phyloP scores from a whole-genome alignment of 164 flowering plant species.

The Berberis vulgaris region DNA sequence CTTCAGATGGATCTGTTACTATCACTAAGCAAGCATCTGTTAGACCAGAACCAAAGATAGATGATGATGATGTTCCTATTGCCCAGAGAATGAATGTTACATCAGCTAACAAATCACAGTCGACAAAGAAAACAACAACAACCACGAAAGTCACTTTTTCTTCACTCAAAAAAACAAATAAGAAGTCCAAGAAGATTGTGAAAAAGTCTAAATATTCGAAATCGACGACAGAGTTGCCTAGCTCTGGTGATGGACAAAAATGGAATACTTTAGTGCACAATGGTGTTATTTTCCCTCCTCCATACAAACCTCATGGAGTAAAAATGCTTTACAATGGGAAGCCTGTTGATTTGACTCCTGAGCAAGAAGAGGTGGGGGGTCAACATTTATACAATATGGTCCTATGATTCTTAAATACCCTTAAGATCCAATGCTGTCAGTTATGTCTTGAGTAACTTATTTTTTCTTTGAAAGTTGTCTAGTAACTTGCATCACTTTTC shows the following conservation, averaged over 20 bases:
- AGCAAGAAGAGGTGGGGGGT: constrained; percentile 77
- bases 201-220: constrained; percentile 51
- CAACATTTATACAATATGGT: background rate
- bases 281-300: constrained; percentile 97
- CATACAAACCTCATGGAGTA: constrained; percentile 82
- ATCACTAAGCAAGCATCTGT: constrained; percentile 36
- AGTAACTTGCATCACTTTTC: background rate
- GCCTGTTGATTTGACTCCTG: constrained; percentile 79
- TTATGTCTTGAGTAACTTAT: too few relatives aligned
- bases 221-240: constrained; percentile 59
- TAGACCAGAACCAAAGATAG: constrained; percentile 44
- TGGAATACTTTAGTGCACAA: constrained; percentile 91
- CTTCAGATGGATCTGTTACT: constrained; percentile 24
- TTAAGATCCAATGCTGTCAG: too few relatives aligned
- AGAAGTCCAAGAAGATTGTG: constrained; percentile 43
- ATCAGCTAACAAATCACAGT: constrained; percentile 31
- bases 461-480: background rate
- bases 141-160: constrained; percentile 37
- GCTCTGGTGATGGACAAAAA: constrained; percentile 89
- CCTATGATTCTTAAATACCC: background rate
- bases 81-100: constrained; percentile 47
- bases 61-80: constrained; percentile 67
- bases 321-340: constrained; percentile 87
- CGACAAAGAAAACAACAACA: constrained; percentile 33
- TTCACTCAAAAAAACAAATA: constrained; percentile 38